Evolutionary conservation across 345 rosid genomes (phyloP).

Genomic region (Citrus cavaleriei): DNA sequence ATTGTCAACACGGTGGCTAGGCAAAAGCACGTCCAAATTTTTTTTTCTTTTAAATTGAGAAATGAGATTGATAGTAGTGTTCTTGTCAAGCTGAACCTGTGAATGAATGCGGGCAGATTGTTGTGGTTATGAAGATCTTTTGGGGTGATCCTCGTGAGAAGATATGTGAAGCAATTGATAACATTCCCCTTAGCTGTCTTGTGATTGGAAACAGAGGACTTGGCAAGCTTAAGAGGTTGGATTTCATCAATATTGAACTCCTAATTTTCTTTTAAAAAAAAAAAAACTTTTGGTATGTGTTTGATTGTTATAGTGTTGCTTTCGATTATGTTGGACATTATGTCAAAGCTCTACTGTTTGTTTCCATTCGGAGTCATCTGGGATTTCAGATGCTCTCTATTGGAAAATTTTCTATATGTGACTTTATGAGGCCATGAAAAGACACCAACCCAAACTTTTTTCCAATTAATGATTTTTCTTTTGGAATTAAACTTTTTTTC

Average conservation of each 20-base stretch:
- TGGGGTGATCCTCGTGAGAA: constrained; percentile 93
- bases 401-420: background rate
- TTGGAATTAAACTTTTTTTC: background rate
- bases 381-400: background rate
- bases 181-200: constrained; percentile 65
- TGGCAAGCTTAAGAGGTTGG: constrained; percentile 71
- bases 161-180: constrained; percentile 72
- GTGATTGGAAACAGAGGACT: constrained; percentile 83
- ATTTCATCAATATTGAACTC: background rate
- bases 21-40: constrained; percentile 43
- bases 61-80: background rate
- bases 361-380: background rate
- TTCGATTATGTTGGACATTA: background rate
- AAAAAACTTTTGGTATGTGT: background rate
- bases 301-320: background rate
- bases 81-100: background rate
- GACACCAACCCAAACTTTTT: background rate
- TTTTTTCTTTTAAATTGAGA: background rate
- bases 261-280: too few relatives aligned
- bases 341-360: background rate
- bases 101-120: constrained; percentile 25
- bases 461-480: background rate
- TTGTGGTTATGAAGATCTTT: constrained; percentile 63
- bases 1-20: constrained; percentile 50
- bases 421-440: background rate